These are phyloP conservation scores for Isabelozyma rhagii DNA, from an alignment of 805 yeast genomes.

Conservation along the genomic window DNA sequence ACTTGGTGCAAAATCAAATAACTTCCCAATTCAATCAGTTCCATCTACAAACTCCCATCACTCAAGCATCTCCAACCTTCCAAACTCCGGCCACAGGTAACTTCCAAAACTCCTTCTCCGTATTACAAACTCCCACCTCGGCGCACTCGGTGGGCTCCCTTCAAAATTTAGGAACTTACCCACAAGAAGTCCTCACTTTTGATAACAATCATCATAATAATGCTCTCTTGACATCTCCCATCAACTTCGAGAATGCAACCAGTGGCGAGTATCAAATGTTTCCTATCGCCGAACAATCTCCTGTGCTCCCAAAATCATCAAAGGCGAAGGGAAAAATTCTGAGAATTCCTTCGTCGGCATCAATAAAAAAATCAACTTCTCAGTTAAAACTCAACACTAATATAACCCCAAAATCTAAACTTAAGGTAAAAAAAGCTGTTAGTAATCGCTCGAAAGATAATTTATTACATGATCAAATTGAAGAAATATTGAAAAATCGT, in stretches of 20 bases:
- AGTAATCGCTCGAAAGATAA: neutral
- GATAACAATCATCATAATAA: neutral
- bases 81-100: neutral
- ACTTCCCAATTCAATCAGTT: slow-evolving; percentile 4
- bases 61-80: slow-evolving; percentile 1
- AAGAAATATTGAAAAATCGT: neutral
- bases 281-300: neutral
- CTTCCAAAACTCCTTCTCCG: neutral
- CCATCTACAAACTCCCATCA: slow-evolving; percentile 5
- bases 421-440: neutral
- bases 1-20: slow-evolving; percentile 2
- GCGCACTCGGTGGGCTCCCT: neutral
- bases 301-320: neutral
- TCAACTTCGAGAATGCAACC: neutral
- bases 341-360: neutral
- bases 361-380: neutral
- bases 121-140: neutral
- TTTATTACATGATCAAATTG: neutral
- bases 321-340: neutral
- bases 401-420: neutral
- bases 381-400: neutral
- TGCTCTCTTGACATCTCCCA: neutral
- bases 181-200: neutral
- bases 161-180: neutral
- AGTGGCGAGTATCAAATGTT: neutral